phyloP scores from a whole-genome alignment of 2,329 filamentous ascomycete genomes.

The Cladosporium sp. region DNA sequence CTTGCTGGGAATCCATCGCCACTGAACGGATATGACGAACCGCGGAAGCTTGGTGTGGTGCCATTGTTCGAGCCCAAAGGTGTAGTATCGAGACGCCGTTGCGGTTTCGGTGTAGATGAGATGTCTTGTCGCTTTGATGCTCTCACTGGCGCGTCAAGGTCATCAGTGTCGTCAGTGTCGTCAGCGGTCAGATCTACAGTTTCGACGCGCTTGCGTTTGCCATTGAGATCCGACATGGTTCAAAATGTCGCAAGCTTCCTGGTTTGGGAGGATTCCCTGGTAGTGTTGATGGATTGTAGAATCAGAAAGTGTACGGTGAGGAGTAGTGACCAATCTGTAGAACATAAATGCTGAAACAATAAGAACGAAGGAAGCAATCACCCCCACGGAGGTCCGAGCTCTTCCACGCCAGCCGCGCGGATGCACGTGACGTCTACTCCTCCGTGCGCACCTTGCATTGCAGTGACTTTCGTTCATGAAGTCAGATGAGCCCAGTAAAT shows the following conservation, averaged over 20 bases:
- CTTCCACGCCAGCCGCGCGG: neutral
- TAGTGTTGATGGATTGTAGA: neutral
- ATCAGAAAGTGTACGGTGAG: neutral
- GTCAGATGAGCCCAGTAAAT: neutral
- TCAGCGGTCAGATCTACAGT: slow-evolving; percentile 27
- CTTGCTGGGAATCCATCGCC: neutral
- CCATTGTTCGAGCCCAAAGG: neutral
- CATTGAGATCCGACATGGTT: neutral
- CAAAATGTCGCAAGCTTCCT: neutral
- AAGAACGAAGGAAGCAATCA: neutral
- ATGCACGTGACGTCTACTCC: neutral
- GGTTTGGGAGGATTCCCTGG: neutral
- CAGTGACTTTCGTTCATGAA: neutral
- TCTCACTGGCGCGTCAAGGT: neutral
- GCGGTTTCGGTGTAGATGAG: neutral
- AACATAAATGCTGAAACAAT: neutral
- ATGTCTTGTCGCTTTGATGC: neutral
- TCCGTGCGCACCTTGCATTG: neutral
- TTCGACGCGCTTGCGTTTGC: slow-evolving; percentile 30
- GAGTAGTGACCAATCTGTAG: neutral
- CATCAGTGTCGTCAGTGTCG: slow-evolving; percentile 23
- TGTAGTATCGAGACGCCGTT: neutral
- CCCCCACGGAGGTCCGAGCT: neutral
- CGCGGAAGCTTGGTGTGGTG: neutral
- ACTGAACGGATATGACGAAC: neutral